Conservation (phyloP, 139 green algal species). For the Gonium pectorale region DNA sequence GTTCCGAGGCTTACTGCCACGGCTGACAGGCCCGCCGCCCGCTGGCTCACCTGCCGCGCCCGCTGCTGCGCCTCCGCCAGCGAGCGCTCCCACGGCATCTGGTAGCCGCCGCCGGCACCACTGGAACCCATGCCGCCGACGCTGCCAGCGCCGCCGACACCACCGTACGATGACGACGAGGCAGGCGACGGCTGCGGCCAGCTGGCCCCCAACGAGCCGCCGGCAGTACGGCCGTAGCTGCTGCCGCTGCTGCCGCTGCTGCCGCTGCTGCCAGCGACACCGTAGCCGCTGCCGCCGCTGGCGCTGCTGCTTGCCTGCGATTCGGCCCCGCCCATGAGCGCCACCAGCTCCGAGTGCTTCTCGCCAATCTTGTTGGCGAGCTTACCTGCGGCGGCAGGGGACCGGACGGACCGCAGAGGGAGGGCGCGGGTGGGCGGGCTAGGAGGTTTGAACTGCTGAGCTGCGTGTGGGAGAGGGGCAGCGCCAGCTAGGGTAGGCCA, state of each 20-base stretch:
- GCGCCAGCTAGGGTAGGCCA: too few species aligned
- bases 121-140: neutral
- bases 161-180: neutral
- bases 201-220: neutral
- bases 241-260: neutral
- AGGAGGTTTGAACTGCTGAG: too few species aligned
- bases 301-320: neutral
- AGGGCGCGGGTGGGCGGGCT: too few species aligned
- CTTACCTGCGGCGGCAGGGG: constrained; percentile 32
- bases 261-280: neutral
- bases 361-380: constrained; percentile 22
- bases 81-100: constrained; percentile 21
- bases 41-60: constrained; percentile 17
- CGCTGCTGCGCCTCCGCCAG: constrained; percentile 31
- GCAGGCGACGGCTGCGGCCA: neutral
- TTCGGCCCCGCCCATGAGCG: neutral
- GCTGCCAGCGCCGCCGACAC: neutral
- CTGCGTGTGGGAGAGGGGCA: too few species aligned
- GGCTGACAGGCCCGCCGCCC: too few species aligned
- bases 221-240: neutral
- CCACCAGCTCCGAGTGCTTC: constrained; percentile 34
- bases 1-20: too few species aligned
- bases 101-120: neutral
- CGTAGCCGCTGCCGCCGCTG: neutral
- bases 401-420: too few species aligned